Conservation (phyloP, 2,329 filamentous ascomycete species). For the Trichoderma harzianum region DNA sequence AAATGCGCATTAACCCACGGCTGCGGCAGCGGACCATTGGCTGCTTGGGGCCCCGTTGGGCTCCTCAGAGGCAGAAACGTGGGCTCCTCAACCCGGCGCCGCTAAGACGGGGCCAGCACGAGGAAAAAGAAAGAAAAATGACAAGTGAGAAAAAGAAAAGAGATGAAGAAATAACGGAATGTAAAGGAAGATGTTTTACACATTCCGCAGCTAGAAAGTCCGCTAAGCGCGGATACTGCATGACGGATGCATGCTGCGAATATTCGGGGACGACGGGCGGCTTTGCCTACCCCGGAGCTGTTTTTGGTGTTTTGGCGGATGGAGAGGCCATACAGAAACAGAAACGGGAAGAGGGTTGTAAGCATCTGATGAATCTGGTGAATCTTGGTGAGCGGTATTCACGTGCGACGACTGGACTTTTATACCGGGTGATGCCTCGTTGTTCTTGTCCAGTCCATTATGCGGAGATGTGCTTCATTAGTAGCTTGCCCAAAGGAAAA, state of each 20-base stretch:
- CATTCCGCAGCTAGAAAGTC: neutral
- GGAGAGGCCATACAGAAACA: neutral
- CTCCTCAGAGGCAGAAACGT: neutral
- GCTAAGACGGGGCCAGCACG: neutral
- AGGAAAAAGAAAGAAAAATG: neutral
- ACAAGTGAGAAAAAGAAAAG: neutral
- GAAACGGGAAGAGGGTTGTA: neutral
- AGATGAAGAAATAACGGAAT: neutral
- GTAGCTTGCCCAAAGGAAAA: neutral
- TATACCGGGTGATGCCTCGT: neutral
- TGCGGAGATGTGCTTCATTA: neutral
- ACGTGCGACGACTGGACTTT: neutral
- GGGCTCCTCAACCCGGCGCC: neutral
- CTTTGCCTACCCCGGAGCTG: neutral
- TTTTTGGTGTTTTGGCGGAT: neutral
- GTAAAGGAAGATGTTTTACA: neutral
- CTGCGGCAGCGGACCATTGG: neutral
- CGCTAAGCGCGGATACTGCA: constrained; percentile 1
- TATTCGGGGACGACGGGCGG: neutral
- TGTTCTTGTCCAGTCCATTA: neutral
- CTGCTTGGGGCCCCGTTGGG: neutral
- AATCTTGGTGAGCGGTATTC: neutral
- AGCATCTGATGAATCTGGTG: neutral
- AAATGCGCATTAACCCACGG: neutral
- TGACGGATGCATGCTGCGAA: neutral